Base-by-base conservation (phyloP, 495 filamentous ascomycete genomes). In the Penicillium robsamsonii region DNA sequence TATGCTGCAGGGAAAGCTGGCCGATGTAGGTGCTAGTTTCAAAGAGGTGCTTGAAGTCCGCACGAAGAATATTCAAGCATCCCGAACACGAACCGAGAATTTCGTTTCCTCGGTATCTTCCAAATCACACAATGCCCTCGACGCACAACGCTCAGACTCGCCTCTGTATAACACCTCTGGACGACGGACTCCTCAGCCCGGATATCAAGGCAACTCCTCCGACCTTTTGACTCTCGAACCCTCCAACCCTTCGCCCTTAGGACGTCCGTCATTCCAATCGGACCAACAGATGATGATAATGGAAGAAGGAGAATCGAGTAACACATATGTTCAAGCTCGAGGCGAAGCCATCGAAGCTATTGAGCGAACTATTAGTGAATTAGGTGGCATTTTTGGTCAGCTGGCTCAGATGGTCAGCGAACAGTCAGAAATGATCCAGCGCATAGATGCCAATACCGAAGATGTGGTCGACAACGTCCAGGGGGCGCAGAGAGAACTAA, bases 51-150 rank as follows among this genome's bases (percentile, higher is more conserved):
- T 97, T 12, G 94, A 98, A 68, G 91, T 96, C 22, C 86, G 94
- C 30, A 98, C 94, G 44, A 96, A 97, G 77, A 98, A 98, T 71
- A 96, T 97, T 48, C 95, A 97, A 71, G 95, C 95, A 12, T 93
- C 90, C 43, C 82, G 91, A 35, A 87, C 90, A 41, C 77, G 94
- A 54, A 97, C 94, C 47, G 95, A 98, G 70, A 94, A 97, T 65
- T 98, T 98, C 59, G 89, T 97, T 22, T 92, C 89, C 2, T 91
- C 89, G 12, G 91, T 95, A 40, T 89, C 88, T 3, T 84, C 88
- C 40, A 91, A 93, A 55, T 84, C 88, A 31, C 89, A 90, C 57
- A 80, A 78, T 4, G 82, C 87, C 0, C 69, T 84, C 43, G 74
- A 83, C 46, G 62, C 75, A 47, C 66, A 80, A 70, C 70, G 81